Conservation (phyloP, 345 rosid species). For the Clausena lansium region DNA sequence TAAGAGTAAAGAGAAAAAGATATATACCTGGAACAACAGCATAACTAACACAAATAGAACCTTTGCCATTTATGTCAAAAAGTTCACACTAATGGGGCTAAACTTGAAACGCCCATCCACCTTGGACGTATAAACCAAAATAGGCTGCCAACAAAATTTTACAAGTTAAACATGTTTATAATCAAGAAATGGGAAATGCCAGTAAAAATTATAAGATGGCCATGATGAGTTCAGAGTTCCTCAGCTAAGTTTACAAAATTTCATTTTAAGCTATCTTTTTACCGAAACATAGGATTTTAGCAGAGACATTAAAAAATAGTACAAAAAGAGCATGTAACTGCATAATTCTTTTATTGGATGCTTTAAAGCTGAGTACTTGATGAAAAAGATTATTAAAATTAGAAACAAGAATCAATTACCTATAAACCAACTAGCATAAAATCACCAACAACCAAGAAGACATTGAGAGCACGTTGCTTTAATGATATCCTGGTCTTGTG, state of each 20-base stretch:
- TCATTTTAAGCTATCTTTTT: neutral
- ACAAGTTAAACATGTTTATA: constrained; percentile 18
- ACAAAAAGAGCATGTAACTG: neutral
- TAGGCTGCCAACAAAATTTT: constrained; percentile 52
- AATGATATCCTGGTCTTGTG: constrained; percentile 65
- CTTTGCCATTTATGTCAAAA: constrained; percentile 79
- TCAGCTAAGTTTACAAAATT: neutral
- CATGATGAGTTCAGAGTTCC: neutral
- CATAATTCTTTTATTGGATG: neutral
- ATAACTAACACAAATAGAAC: constrained; percentile 83
- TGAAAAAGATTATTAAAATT: constrained; percentile 7
- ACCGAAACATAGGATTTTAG: neutral
- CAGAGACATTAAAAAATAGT: neutral
- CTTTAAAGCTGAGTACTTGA: neutral
- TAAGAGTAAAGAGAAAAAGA: neutral
- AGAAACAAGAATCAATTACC: constrained; percentile 35
- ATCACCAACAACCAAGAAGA: constrained; percentile 78
- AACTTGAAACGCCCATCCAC: constrained; percentile 85
- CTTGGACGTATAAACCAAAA: constrained; percentile 91
- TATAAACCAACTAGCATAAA: constrained; percentile 82
- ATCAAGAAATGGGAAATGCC: neutral
- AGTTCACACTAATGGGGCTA: constrained; percentile 91
- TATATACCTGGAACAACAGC: constrained; percentile 78
- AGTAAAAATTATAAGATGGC: neutral
- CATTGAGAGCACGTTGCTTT: constrained; percentile 65